Evolutionary conservation across 306 rosid species (phyloP).

Genomic region (Mimosa bimucronata): DNA sequence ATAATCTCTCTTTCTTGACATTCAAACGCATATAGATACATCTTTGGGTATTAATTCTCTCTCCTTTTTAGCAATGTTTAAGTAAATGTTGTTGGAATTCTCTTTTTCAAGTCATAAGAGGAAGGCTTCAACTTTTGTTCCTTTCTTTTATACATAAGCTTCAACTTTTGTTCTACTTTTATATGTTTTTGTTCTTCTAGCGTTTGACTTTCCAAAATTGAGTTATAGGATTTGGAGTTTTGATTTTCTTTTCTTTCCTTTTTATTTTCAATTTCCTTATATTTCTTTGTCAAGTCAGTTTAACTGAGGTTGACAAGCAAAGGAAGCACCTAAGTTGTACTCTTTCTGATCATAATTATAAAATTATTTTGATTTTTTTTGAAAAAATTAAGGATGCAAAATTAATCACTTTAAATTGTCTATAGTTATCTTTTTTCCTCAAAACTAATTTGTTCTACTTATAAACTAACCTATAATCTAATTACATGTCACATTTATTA

Average conservation of each 20-base stretch:
- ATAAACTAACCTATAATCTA: too few species aligned
- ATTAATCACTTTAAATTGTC: too few species aligned
- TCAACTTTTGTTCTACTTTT: slow-evolving; percentile 40
- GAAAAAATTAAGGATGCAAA: too few species aligned
- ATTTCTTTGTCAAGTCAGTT: slow-evolving; percentile 37
- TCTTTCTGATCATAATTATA: too few species aligned
- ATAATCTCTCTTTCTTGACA: slow-evolving; percentile 84
- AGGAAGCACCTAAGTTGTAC: slow-evolving; percentile 39
- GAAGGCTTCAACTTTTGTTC: slow-evolving; percentile 38
- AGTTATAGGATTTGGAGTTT: slow-evolving; percentile 40
- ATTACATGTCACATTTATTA: too few species aligned
- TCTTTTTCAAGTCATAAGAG: slow-evolving; percentile 8
- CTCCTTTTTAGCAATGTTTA: not conserved
- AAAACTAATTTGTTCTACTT: too few species aligned
- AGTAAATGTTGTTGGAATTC: slow-evolving; percentile 42
- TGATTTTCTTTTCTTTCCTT: not conserved
- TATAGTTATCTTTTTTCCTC: too few species aligned
- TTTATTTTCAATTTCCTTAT: not conserved
- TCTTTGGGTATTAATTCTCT: not conserved
- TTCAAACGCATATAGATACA: not conserved
- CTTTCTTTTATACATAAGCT: too few species aligned
- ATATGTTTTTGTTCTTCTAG: slow-evolving; percentile 33
- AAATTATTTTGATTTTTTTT: too few species aligned
- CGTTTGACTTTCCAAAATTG: slow-evolving; percentile 25
- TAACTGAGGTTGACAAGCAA: slow-evolving; percentile 31